These are phyloP conservation scores for Melampsora abietis-canadensis DNA, from an alignment of 1,284 basidiomycete genomes.

Conservation along the genomic window DNA sequence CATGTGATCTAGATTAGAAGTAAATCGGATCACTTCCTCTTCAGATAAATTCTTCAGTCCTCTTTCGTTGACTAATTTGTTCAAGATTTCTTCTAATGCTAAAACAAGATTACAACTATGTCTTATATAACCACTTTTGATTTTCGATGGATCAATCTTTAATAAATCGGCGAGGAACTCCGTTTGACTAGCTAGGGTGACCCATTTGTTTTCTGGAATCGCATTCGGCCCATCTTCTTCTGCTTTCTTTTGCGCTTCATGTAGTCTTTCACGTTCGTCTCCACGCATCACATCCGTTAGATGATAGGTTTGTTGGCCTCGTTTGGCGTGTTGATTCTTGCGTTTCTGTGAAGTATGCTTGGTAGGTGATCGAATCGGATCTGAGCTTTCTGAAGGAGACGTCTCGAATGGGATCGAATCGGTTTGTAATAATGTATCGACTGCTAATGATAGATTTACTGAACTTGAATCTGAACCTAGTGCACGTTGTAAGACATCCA, in stretches of 20 bases:
- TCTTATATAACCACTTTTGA: slow-evolving; percentile 11
- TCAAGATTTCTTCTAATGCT: slow-evolving; percentile 30
- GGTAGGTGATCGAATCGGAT: not conserved
- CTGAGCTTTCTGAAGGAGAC: not conserved
- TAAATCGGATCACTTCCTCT: not conserved
- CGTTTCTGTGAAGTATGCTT: not conserved
- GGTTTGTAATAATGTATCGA: slow-evolving; percentile 1
- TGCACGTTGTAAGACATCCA: not conserved
- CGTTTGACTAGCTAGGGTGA: slow-evolving; percentile 11
- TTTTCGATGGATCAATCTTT: not conserved
- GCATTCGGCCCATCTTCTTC: not conserved
- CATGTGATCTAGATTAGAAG: slow-evolving; percentile 9
- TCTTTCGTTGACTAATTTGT: not conserved
- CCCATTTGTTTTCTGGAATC: slow-evolving; percentile 24
- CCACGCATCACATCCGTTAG: slow-evolving; percentile 22
- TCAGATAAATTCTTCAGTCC: not conserved
- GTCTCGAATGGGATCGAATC: not conserved
- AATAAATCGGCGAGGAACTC: slow-evolving; percentile 11
- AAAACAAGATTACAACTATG: slow-evolving; percentile 21
- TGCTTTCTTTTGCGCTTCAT: not conserved
- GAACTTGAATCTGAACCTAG: not conserved
- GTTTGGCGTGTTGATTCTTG: not conserved
- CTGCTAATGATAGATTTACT: not conserved
- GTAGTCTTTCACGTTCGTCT: not conserved
- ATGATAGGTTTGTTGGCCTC: not conserved